phyloP scores from a whole-genome alignment of 495 filamentous ascomycete species.

The Daldinia decipiens region DNA sequence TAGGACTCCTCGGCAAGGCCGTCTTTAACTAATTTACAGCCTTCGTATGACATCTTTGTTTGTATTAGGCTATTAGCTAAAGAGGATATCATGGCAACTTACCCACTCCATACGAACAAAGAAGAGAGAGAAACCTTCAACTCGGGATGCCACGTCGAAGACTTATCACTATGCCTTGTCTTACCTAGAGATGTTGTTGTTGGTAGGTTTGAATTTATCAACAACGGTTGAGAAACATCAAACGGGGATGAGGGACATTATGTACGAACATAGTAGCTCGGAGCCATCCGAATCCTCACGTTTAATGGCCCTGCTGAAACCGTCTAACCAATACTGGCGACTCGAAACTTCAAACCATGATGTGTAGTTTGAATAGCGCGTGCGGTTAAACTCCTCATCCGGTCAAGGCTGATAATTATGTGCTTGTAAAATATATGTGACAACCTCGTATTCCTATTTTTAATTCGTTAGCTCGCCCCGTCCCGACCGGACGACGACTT shows the following conservation, averaged over 20 bases:
- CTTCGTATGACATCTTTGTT: neutral
- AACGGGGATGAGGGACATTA: too few relatives aligned
- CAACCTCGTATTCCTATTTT: neutral
- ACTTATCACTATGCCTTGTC: neutral
- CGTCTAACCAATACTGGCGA: neutral
- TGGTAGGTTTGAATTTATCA: neutral
- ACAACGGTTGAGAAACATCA: neutral
- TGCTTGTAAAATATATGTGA: neutral
- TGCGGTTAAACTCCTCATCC: neutral
- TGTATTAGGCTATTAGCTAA: neutral
- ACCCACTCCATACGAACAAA: neutral
- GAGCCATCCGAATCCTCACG: neutral
- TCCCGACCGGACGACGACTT: neutral
- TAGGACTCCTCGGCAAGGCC: slow-evolving; percentile 18
- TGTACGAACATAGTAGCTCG: neutral
- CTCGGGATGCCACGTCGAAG: neutral
- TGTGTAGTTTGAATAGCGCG: slow-evolving; percentile 9
- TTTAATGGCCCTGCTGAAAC: slow-evolving; percentile 2
- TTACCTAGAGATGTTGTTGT: neutral
- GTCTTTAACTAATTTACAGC: neutral
- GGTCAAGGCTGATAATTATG: neutral
- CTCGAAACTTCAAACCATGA: slow-evolving; percentile 3
- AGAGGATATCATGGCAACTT: neutral
- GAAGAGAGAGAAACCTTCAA: neutral
- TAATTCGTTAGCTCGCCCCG: neutral